These are phyloP conservation scores for Aspergillus ellipticus DNA, from an alignment of 495 filamentous ascomycete genomes.

Conservation along the genomic window DNA sequence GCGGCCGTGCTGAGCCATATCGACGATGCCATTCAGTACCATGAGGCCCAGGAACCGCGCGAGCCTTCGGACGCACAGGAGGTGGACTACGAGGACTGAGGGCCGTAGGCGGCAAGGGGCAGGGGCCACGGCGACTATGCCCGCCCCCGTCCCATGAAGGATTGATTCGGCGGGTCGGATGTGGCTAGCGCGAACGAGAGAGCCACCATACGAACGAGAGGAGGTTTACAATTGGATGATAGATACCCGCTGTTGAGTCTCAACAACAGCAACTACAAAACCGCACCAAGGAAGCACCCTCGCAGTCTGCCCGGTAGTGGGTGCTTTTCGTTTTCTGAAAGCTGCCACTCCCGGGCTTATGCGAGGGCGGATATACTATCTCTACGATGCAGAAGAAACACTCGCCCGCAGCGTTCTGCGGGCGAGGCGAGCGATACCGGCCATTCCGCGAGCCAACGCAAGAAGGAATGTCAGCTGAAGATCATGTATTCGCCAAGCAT, in stretches of 20 bases:
- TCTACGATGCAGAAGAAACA: not conserved
- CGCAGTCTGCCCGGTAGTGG: not conserved
- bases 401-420: not conserved
- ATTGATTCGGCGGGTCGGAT: not conserved
- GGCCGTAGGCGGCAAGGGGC: constrained; percentile 19
- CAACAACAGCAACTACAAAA: not conserved
- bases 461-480: not conserved
- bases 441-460: not conserved
- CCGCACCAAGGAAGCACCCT: not conserved
- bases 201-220: not conserved
- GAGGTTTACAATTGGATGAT: not conserved
- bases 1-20: constrained; percentile 90
- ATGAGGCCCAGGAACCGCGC: constrained; percentile 91
- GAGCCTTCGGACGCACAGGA: constrained; percentile 78
- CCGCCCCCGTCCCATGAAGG: not conserved
- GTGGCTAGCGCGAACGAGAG: not conserved
- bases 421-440: not conserved
- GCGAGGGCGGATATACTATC: not conserved
- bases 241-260: not conserved
- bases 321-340: too few relatives aligned
- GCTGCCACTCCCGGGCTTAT: too few relatives aligned
- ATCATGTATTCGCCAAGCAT: not conserved
- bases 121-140: not conserved
- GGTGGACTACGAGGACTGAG: constrained; percentile 58
- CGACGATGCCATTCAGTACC: constrained; percentile 92